Evolutionary conservation across 2,329 filamentous ascomycete species (phyloP).

Genomic region (Colletotrichum theobromicola): DNA sequence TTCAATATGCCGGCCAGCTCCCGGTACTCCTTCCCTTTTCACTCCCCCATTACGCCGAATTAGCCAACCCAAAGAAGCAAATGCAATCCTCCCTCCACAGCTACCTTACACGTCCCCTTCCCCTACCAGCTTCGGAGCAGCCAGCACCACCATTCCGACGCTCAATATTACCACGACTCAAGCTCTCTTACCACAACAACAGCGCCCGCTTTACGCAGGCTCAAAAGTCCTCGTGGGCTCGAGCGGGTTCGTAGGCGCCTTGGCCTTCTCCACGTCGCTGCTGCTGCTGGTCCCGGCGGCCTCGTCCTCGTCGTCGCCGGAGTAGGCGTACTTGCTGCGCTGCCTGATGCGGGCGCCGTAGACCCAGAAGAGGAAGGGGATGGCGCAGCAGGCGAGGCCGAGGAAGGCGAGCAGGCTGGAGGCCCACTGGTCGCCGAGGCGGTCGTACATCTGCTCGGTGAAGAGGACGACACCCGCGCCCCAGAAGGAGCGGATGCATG

Average conservation of each 20-base stretch:
- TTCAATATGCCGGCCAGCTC: neutral
- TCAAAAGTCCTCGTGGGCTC: constrained; percentile 9
- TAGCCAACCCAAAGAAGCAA: neutral
- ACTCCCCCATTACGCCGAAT: neutral
- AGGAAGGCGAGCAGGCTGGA: constrained; percentile 75
- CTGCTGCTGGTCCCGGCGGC: constrained; percentile 26
- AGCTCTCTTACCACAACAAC: accelerated
- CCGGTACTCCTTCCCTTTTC: neutral
- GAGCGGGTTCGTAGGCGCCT: constrained; percentile 24
- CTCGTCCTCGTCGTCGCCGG: constrained; percentile 55
- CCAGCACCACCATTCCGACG: neutral
- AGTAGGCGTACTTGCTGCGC: constrained; percentile 76
- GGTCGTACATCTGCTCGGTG: constrained; percentile 80
- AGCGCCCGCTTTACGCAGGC: neutral
- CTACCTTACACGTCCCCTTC: neutral
- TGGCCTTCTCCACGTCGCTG: constrained; percentile 43
- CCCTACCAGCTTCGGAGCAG: neutral
- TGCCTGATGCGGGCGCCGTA: constrained; percentile 75
- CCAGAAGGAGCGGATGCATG: constrained; percentile 80
- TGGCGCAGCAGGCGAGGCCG: constrained; percentile 77
- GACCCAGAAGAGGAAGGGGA: constrained; percentile 83
- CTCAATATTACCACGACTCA: neutral
- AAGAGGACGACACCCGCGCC: constrained; percentile 80
- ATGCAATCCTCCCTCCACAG: neutral
- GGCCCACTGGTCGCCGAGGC: constrained; percentile 79